phyloP scores from a whole-genome alignment of 2,329 filamentous ascomycete species.

The Aureobasidium vineae region DNA sequence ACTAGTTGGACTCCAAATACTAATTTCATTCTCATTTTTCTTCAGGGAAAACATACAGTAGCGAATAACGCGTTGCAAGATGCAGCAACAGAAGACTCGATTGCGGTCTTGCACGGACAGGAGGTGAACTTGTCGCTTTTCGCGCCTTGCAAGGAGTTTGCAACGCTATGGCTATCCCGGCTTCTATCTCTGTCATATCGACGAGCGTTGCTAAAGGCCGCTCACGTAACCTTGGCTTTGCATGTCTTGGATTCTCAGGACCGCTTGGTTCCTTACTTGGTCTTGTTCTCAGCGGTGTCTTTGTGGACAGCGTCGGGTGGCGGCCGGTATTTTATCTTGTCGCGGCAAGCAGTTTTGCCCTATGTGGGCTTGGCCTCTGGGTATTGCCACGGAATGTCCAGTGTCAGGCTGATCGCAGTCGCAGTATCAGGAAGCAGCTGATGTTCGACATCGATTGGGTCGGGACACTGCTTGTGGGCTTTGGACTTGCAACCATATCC shows the following conservation, averaged over 20 bases:
- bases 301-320: slow-evolving; percentile 53
- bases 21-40: no score
- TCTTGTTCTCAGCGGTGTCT: slow-evolving; percentile 51
- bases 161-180: slow-evolving; percentile 25
- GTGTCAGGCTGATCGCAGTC: slow-evolving; percentile 31
- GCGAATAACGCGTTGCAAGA: no score
- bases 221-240: slow-evolving; percentile 53
- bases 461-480: slow-evolving; percentile 49
- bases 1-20: no score
- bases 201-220: slow-evolving; percentile 51
- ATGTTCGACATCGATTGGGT: slow-evolving; percentile 54
- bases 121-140: slow-evolving; percentile 30
- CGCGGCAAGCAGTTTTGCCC: slow-evolving; percentile 44
- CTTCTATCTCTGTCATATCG: slow-evolving; percentile 50
- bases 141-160: slow-evolving; percentile 26
- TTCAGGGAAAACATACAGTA: no score
- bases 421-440: slow-evolving; percentile 33
- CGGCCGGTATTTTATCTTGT: slow-evolving; percentile 52
- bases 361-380: slow-evolving; percentile 41
- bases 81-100: slow-evolving; percentile 31
- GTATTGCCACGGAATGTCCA: slow-evolving; percentile 39
- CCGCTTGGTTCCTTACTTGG: slow-evolving; percentile 54
- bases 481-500: slow-evolving; percentile 50
- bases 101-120: slow-evolving; percentile 43
- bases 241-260: slow-evolving; percentile 50